Evolutionary conservation across 805 yeast species (phyloP).

Genomic region (Ogataea sp.): DNA sequence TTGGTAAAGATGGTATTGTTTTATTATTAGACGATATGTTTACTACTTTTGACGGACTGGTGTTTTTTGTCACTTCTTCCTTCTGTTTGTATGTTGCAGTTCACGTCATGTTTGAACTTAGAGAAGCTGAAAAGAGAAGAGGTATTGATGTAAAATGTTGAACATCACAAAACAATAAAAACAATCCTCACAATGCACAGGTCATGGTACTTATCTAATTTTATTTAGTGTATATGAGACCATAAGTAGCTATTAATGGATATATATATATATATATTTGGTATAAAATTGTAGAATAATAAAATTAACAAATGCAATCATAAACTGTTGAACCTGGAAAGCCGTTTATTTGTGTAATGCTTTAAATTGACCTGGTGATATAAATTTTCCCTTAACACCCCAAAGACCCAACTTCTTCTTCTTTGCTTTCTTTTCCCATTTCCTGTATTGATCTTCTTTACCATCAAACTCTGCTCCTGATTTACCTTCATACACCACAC

Average conservation of each 20-base stretch:
- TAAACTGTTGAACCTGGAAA: background rate
- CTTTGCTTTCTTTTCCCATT: slow-evolving; percentile 56
- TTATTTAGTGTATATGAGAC: too few species aligned
- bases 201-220: background rate
- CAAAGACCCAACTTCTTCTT: slow-evolving; percentile 58
- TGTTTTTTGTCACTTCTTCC: slow-evolving; percentile 54
- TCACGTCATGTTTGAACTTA: slow-evolving; percentile 89
- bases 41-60: slow-evolving; percentile 59
- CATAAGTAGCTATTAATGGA: too few species aligned
- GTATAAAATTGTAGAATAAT: background rate
- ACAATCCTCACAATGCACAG: too few species aligned
- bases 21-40: slow-evolving; percentile 63
- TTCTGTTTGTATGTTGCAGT: slow-evolving; percentile 69
- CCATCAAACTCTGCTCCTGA: slow-evolving; percentile 82
- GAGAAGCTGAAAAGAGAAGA: slow-evolving; percentile 77
- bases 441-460: slow-evolving; percentile 48
- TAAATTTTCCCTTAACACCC: slow-evolving; percentile 39
- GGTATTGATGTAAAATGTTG: slow-evolving; percentile 80
- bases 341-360: background rate
- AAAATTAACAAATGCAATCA: too few species aligned
- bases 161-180: background rate
- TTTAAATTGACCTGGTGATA: slow-evolving; percentile 79
- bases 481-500: slow-evolving; percentile 80
- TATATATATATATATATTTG: background rate
- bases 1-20: slow-evolving; percentile 80